Evolutionary conservation across 208 protist genomes (phyloP), one percentile per base, ranked within the genome.

Genomic region (Crithidia acanthocephali): DNA sequence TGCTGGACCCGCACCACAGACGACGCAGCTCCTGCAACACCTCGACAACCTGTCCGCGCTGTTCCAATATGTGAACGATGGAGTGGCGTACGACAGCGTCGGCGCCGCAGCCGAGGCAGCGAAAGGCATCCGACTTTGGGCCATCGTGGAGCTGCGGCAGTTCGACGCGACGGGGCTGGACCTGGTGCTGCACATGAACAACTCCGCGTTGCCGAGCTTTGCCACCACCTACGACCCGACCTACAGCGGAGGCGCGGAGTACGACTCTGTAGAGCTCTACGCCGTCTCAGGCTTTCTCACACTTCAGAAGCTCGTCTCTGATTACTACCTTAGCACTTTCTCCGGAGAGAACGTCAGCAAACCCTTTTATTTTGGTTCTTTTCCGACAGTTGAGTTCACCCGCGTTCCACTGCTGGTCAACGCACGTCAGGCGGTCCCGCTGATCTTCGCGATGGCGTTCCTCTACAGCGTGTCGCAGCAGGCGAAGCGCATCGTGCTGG

Each of bases 401-500:
- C 63, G 71, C 45, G 68, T 76, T 2, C 60, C 67, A 23, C 78
- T 93, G 20, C 65, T 93, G 8, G n/a, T 45, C 2, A 53, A 59
- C 6, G 71, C 72, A 4, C 63, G 78, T 1, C 30, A 66, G 4
- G 75, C 88, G 0, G 55, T 84, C 3, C 81, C 85, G 25, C 65
- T 90, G 28, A 76, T 93, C 40, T 40, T 93, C 50, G 86, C 88
- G 16, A 63, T 93, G 18, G 80, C 72, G 25, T 95, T 84, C 69
- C 80, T 95, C 30, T 90, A 91, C 75, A 80, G 82, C 20, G 79
- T 95, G 10, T 81, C 80, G 2, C 85, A 87, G 74, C 73, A 83
- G 72, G 84, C 85, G 2, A 90, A 86, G 71, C 83, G 83, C 9
- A 79, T 95, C 55, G 90, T 95, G 23, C 23, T 87, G 35, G 87